Base-by-base conservation (phyloP, 768 basidiomycete species). In the Cyclocybe aegerita region DNA sequence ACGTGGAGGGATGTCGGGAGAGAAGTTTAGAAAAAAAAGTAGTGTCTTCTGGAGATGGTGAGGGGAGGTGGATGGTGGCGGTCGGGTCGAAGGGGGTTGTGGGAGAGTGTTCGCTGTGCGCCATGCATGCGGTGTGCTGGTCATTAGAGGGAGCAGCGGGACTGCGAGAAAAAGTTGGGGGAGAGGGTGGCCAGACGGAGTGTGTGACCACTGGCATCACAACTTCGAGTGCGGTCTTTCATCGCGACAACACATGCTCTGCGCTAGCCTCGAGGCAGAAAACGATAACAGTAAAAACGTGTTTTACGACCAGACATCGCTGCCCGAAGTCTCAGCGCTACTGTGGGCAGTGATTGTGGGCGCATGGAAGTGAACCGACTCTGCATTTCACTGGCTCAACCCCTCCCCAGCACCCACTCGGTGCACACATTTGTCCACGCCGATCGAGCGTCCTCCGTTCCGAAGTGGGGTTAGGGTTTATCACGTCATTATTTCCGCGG, bases 401-500 rank as follows among this genome's bases (percentile, higher is more conserved):
- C n/a, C n/a, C n/a, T n/a, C n/a, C n/a, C n/a, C n/a, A n/a, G n/a
- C n/a, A n/a, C n/a, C 23, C 23, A 2, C 23, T 23, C 34, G 33
- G 29, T 39, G 37, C 38, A 39, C 37, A 35, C 15, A 40, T 17
- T 11, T 44, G 37, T 10, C 34, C 47, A 36, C 42, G 29, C 36
- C 33, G 44, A 36, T 29, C 32, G 29, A 44, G 35, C 35, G 31
- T 12, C 12, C 4, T 11, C 35, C 43, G 31, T n/a, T 33, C 29
- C 12, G 23, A 14, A 9, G 23, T 37, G 23, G 45, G 51, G 53
- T 49, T 57, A 59, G 53, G 58, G 57, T 55, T 54, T 36, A 41
- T 54, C 52, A 12, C 52, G 48, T 48, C 50, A 37, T 23, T 23
- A 2, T 23, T 23, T 4, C 23, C 23, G 23, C 23, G 4, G 23